These are phyloP conservation scores for Acacia confusa DNA, from an alignment of 306 rosid species.

Conservation along the genomic window DNA sequence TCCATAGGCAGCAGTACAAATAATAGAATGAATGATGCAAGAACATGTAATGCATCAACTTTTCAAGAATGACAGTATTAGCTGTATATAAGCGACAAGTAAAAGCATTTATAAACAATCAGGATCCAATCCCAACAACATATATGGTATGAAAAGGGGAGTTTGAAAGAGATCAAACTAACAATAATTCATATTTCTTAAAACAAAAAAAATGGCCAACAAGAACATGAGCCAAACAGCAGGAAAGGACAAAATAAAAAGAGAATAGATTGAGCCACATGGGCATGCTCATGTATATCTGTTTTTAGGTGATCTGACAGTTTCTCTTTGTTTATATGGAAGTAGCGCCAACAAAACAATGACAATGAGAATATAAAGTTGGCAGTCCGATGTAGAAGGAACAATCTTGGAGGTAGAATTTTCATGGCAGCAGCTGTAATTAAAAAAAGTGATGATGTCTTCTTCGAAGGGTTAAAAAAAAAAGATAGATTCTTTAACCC, in stretches of 20 bases:
- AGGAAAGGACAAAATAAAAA: not conserved
- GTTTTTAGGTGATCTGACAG: conserved; percentile 25
- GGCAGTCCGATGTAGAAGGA: conserved; percentile 19
- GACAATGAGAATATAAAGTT: conserved; percentile 11
- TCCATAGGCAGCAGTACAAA: too few relatives aligned
- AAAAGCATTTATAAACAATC: conserved; percentile 21
- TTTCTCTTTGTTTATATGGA: conserved; percentile 15
- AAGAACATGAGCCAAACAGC: conserved; percentile 29
- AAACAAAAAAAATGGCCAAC: conserved; percentile 19
- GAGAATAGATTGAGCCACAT: conserved; percentile 31
- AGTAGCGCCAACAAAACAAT: conserved; percentile 56
- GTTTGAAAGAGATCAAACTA: conserved; percentile 18
- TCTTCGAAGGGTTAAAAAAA: conserved; percentile 11
- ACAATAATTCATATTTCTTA: conserved; percentile 33
- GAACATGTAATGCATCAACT: not conserved
- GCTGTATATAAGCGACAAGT: conserved; percentile 23
- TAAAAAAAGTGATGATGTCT: conserved; percentile 13
- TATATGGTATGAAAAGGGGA: conserved; percentile 34
- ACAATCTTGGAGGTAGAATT: not conserved
- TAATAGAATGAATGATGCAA: too few relatives aligned
- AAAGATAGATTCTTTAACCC: conserved; percentile 24
- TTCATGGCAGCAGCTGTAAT: not conserved
- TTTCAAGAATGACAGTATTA: conserved; percentile 17
- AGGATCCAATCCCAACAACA: conserved; percentile 24
- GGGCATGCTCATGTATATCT: conserved; percentile 29